Evolutionary conservation across 169 alveolate species (phyloP).

Genomic region (Sarcocystis neurona): DNA sequence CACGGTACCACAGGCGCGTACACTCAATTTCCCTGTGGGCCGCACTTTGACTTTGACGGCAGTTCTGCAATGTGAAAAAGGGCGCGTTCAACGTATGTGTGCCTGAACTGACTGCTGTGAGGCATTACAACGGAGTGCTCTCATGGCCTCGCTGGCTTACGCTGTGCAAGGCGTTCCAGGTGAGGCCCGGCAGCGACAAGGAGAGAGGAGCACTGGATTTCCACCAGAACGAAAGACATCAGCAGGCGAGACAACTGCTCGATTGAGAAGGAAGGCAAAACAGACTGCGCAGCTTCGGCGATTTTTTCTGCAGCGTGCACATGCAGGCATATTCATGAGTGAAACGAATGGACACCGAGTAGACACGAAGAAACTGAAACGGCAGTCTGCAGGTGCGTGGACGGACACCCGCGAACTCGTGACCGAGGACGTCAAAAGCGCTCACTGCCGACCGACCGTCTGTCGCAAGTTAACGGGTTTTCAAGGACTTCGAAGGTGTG

Average conservation of each 20-base stretch:
- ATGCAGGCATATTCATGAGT: background rate
- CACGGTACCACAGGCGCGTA: no score
- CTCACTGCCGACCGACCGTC: background rate
- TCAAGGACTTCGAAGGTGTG: background rate
- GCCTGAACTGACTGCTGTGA: no score
- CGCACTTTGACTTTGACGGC: no score
- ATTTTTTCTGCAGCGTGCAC: background rate
- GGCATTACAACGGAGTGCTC: no score
- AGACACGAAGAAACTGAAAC: no score
- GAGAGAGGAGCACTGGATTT: slow-evolving; percentile 7
- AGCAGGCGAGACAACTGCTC: slow-evolving; percentile 14
- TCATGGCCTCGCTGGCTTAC: background rate
- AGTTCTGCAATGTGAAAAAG: no score
- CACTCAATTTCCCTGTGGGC: no score
- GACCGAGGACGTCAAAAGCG: background rate
- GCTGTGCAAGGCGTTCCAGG: background rate
- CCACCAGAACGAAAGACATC: slow-evolving; percentile 17
- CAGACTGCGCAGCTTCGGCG: background rate
- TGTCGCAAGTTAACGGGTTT: background rate
- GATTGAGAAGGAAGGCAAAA: background rate
- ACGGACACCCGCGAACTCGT: background rate
- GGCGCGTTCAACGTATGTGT: no score
- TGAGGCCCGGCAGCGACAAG: slow-evolving; percentile 22
- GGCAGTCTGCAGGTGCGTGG: no score
- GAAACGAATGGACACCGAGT: no score